Evolutionary conservation across 192 early-diverging fungal species (phyloP), one percentile per base, ranked within the genome.

Genomic region (Chytriomyces sp.): DNA sequence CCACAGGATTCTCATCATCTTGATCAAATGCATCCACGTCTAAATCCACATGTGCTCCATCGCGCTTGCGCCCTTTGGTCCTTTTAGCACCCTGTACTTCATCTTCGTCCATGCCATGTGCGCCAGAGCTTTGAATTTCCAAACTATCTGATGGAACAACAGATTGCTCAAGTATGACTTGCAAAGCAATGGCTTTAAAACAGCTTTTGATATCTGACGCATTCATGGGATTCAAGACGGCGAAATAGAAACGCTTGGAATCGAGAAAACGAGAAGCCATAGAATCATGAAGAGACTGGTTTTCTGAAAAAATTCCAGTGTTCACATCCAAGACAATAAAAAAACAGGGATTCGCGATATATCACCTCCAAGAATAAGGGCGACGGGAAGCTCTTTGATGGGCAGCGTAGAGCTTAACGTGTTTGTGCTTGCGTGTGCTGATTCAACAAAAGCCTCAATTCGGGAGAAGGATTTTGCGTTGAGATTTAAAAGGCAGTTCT

Each of bases 151-250:
- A 35, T 35, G 35, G 35, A 35, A 35, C 35, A 35, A 35, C 53
- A 13, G 53, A 20, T 20, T 57, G 53, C 53, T 57, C 53, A 57
- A 57, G 20, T 20, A 57, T 57, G 13, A 57, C 16, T 20, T 57
- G 53, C 53, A 57, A 13, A n/a, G 53, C 45, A 13, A 53, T 20
- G 7, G 49, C 11, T 26, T 71, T 71, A 50, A 71, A 35, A 18
- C 50, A 50, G 5, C 18, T 13, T 57, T 71, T 71, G 16, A 71
- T 16, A 45, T 71, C 69, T 13, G 18, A 9, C 24, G 69, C n/a
- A 44, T 71, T 71, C 24, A 71, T n/a, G 8, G 49, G 69, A 23
- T 45, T n/a, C 24, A 71, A 48, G 16, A 71, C 69, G 49, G 69
- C 69, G 26, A 68, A 24, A 20, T 18, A 45, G 26, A n/a, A 26